Conservation (phyloP, 2,329 filamentous ascomycete genomes). For the Bipolaris zeicola region DNA sequence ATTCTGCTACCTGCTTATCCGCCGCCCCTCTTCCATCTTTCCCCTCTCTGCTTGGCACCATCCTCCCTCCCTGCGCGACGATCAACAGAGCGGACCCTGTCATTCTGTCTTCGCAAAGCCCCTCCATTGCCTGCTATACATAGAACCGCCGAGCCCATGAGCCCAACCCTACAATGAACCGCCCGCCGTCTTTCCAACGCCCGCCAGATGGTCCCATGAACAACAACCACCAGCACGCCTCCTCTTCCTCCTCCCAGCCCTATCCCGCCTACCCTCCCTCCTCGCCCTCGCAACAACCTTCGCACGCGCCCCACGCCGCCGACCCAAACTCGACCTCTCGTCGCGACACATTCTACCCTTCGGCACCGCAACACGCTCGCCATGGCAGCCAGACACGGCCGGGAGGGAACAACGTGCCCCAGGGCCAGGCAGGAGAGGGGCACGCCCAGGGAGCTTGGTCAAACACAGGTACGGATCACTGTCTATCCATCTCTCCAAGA, state of each 20-base stretch:
- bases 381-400: conserved; percentile 50
- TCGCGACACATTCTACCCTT: conserved; percentile 55
- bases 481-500: conserved; percentile 5
- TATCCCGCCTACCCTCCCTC: conserved; percentile 46
- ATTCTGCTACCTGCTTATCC: background rate
- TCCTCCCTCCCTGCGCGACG: background rate
- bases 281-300: conserved; percentile 40
- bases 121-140: background rate
- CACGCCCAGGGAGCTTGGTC: conserved; percentile 44
- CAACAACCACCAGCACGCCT: conserved; percentile 56
- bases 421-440: conserved; percentile 37
- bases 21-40: background rate
- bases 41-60: background rate
- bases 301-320: conserved; percentile 52
- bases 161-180: conserved; percentile 42
- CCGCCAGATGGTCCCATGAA: conserved; percentile 52
- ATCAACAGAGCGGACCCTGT: background rate
- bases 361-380: conserved; percentile 43
- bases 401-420: conserved; percentile 37
- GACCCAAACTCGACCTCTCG: conserved; percentile 55
- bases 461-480: conserved; percentile 45
- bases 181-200: conserved; percentile 48
- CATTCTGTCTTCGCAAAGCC: background rate
- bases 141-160: conserved; percentile 17
- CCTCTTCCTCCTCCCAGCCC: conserved; percentile 25